Base-by-base conservation (phyloP, 768 basidiomycete species). In the Lentinula aciculospora region DNA sequence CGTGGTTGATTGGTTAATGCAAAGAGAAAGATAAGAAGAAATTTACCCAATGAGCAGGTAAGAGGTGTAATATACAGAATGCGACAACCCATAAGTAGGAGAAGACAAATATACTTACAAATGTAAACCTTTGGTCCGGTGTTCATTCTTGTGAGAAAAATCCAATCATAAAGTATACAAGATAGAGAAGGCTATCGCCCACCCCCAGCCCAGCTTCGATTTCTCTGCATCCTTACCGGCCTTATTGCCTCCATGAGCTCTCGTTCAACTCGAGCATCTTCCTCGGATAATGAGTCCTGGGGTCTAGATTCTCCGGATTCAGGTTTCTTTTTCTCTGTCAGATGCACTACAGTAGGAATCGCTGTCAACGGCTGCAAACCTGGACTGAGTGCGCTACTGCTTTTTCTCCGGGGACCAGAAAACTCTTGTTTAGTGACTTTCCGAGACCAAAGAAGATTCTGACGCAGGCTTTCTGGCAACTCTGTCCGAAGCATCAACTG, bases 401-500 rank as follows among this genome's bases (percentile, higher is more conserved):
- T 60, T 15, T 31, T 56, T 32, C 59, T 56, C 47, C 59, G 42
- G 1, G 59, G 59, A 9, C 59, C 54, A 12, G 36, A 17, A 2
- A 60, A 37, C 44, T 67, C 58, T 54, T 66, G 28, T 66, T 58
- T 56, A 32, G 40, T 72, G 0, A 78, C 76, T 59, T 81, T 79
- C n/a, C 80, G 72, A 56, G 79, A 83, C 84, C 85, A 85, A 3
- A 88, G 69, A 59, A 88, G 64, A 61, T 86, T 83, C 51, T 82
- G 72, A 15, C 86, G 74, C 58, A 88, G 70, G 45, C 79, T 80
- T 68, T 88, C 87, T 51, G 81, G 83, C 59, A 88, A 68, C 66
- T 88, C 86, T n/a, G 80, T 81, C 36, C 81, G 73, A 48, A 88
- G 76, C 84, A 88, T 88, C 64, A 80, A 76, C 56, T 85, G 73